Evolutionary conservation across 257 asterid species (phyloP).

Genomic region (Striga asiatica): DNA sequence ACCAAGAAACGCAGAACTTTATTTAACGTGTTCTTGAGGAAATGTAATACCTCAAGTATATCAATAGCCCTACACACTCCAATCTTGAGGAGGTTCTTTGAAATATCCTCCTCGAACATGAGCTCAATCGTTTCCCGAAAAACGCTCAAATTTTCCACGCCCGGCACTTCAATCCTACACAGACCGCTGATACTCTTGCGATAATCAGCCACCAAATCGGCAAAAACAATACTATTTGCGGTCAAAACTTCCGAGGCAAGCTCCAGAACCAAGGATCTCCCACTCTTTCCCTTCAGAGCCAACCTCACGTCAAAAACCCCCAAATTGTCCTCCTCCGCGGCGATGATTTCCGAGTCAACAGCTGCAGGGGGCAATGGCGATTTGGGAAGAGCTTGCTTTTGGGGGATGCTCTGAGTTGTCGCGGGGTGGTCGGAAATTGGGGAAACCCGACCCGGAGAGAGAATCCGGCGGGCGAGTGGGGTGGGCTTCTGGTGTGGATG

Average conservation of each 20-base stretch:
- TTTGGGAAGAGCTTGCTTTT: slow-evolving; percentile 17
- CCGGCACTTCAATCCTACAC: slow-evolving; percentile 90
- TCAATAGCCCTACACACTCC: slow-evolving; percentile 73
- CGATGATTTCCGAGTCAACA: slow-evolving; percentile 13
- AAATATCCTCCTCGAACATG: slow-evolving; percentile 79
- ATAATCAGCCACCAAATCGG: slow-evolving; percentile 47
- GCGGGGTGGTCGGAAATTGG: slow-evolving; percentile 49
- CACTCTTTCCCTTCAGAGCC: slow-evolving; percentile 64
- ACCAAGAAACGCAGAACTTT: slow-evolving; percentile 3
- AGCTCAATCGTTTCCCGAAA: slow-evolving; percentile 77
- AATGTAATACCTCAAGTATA: slow-evolving; percentile 59
- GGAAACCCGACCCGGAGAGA: slow-evolving; percentile 96
- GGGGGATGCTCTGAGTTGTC: slow-evolving; percentile 10
- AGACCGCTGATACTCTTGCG: slow-evolving; percentile 44
- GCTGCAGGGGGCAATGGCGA: slow-evolving; percentile 25
- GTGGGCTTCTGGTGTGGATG: slow-evolving; percentile 23
- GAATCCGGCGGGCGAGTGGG: slow-evolving; percentile 66
- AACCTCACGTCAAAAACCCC: slow-evolving; percentile 68
- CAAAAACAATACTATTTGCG: slow-evolving; percentile 57
- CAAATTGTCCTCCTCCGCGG: slow-evolving; percentile 16
- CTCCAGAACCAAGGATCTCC: slow-evolving; percentile 63
- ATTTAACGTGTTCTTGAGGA: not conserved
- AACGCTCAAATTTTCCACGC: slow-evolving; percentile 58
- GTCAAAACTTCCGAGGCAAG: slow-evolving; percentile 62
- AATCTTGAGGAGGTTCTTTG: slow-evolving; percentile 42